These are phyloP conservation scores for Lactarius psammicola DNA, from an alignment of 768 basidiomycete species.

Conservation along the genomic window DNA sequence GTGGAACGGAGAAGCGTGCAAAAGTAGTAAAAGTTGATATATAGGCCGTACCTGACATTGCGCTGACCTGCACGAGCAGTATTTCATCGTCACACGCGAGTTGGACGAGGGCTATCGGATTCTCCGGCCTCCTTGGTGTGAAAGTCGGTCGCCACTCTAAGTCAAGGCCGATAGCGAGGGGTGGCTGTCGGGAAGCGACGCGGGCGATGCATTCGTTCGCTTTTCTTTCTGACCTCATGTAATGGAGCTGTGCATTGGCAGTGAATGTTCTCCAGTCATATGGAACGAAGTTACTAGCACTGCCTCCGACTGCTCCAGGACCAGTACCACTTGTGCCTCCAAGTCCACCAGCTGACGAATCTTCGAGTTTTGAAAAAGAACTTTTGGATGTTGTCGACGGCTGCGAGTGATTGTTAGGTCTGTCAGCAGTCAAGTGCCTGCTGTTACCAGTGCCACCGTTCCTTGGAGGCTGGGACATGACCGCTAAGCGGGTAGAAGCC, in stretches of 20 bases:
- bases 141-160: conserved; percentile 75
- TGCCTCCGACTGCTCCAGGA: neutral
- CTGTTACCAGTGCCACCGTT: neutral
- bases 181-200: neutral
- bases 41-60: conserved; percentile 49
- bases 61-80: conserved; percentile 62
- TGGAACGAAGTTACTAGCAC: neutral
- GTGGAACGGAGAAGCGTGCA: neutral
- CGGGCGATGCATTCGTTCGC: conserved; percentile 22
- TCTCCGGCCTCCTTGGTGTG: conserved; percentile 51
- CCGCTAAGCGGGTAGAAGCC: neutral
- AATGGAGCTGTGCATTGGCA: conserved; percentile 14
- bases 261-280: conserved; percentile 22
- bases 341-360: neutral
- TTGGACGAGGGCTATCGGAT: conserved; percentile 73
- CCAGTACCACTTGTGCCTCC: neutral
- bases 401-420: neutral
- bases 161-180: conserved; percentile 57
- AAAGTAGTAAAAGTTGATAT: too few species aligned
- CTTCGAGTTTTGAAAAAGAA: neutral
- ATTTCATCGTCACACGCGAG: conserved; percentile 56
- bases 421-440: neutral
- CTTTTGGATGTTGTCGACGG: neutral
- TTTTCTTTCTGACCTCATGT: conserved; percentile 22
- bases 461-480: neutral